Percentiles rank a stretch among this genome's conserved stretches.
Conservation (phyloP, 2,329 filamentous ascomycete genomes). For the Fusarium sp. region DNA sequence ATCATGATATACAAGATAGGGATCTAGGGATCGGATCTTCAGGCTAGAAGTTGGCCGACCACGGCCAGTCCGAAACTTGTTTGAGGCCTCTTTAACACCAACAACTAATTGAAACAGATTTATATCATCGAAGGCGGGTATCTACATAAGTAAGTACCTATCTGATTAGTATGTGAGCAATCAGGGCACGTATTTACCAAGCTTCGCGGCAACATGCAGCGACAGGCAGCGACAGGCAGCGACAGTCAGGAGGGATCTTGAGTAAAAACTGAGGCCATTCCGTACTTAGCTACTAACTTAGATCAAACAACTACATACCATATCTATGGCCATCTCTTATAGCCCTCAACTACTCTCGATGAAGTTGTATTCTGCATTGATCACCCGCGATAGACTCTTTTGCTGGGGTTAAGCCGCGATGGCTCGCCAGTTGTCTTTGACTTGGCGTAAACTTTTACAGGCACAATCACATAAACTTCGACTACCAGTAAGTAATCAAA, state of each 20-base stretch:
- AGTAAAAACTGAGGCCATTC: background rate
- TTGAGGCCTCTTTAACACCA: background rate
- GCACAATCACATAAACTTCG: background rate
- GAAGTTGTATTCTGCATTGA: background rate
- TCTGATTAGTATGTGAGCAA: too few species aligned
- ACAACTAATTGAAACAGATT: too few species aligned
- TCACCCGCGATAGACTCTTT: background rate
- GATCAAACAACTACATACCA: background rate
- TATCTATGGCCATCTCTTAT: background rate
- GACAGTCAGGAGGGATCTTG: too few species aligned
- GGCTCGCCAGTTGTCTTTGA: background rate
- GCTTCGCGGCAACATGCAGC: too few species aligned
- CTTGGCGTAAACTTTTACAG: background rate
- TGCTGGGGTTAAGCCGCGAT: background rate
- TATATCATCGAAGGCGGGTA: too few species aligned
- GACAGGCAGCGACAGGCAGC: too few species aligned
- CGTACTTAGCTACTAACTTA: background rate
- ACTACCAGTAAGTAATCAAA: constrained; percentile 8
- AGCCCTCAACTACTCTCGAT: background rate
- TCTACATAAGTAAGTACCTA: too few species aligned
- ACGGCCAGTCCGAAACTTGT: background rate
- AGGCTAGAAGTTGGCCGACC: background rate
- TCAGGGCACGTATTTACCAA: too few species aligned
- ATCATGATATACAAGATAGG: background rate
- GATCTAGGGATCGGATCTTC: too few species aligned